Percentiles rank a stretch among this genome's conserved stretches.
phyloP scores from a whole-genome alignment of 192 early-diverging fungal genomes.

The Rhizophagus sp. region DNA sequence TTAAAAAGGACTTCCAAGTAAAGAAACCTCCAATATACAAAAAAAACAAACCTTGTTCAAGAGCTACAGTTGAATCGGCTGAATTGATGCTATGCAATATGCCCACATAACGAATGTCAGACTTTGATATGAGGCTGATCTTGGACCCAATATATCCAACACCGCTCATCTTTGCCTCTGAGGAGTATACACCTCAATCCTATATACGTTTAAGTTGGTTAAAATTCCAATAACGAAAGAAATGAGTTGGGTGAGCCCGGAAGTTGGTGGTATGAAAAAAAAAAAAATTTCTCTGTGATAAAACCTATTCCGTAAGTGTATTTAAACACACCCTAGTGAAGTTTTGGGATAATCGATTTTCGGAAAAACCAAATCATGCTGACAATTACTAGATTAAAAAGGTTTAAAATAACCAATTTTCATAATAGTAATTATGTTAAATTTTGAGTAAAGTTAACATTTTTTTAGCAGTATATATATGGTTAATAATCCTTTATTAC shows the following conservation, averaged over 20 bases:
- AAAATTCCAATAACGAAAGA: background rate
- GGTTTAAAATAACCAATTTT: no score
- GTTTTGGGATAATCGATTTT: background rate
- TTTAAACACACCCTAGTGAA: background rate
- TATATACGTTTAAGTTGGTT: background rate
- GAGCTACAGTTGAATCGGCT: slow-evolving; percentile 82
- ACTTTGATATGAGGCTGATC: slow-evolving; percentile 80
- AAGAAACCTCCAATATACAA: background rate
- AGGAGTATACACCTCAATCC: background rate
- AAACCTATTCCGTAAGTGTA: background rate
- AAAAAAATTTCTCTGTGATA: background rate
- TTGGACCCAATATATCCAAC: slow-evolving; percentile 61
- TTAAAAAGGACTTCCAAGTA: background rate
- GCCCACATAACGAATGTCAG: slow-evolving; percentile 90
- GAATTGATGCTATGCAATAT: slow-evolving; percentile 86
- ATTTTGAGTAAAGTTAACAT: no score
- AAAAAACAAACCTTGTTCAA: slow-evolving; percentile 72
- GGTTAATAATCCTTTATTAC: no score
- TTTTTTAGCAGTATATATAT: no score
- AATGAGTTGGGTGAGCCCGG: background rate
- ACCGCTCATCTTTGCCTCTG: slow-evolving; percentile 33
- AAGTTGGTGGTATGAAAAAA: background rate
- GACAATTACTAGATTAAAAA: no score
- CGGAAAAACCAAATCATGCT: no score
- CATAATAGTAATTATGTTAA: no score